A percentile compares a stretch with the other conserved stretches of the same genome.
phyloP scores from a whole-genome alignment of 2,329 filamentous ascomycete species.

The Uncinocarpus reesii region DNA sequence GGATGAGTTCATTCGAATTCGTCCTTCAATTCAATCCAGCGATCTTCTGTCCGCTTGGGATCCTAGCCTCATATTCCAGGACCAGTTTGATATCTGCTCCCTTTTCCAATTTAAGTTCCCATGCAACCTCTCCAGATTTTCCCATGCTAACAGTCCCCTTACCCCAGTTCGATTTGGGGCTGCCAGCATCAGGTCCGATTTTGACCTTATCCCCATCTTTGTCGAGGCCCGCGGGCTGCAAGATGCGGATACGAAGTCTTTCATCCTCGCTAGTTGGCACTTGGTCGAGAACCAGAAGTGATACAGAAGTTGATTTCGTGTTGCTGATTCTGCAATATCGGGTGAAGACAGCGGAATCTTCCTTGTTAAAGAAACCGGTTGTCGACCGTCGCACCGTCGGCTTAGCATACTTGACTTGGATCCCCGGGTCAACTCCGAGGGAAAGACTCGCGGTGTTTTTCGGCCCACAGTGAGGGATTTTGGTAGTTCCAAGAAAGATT shows the following conservation, averaged over 20 bases:
- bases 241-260: constrained; percentile 23
- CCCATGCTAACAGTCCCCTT: constrained; percentile 44
- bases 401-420: constrained; percentile 26
- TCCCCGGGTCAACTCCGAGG: constrained; percentile 26
- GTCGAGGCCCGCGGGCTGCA: constrained; percentile 23
- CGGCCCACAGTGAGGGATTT: constrained; percentile 22
- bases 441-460: constrained; percentile 25
- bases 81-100: constrained; percentile 48
- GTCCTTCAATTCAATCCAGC: constrained; percentile 10
- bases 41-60: constrained; percentile 35
- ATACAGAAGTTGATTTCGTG: constrained; percentile 23
- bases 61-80: constrained; percentile 52
- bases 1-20: neutral
- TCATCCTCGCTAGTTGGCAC: constrained; percentile 28
- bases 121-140: constrained; percentile 49
- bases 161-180: constrained; percentile 39
- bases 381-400: constrained; percentile 23
- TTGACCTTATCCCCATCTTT: constrained; percentile 21
- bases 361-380: constrained; percentile 25
- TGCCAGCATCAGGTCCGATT: constrained; percentile 13
- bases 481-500: constrained; percentile 24
- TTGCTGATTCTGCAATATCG: constrained; percentile 26
- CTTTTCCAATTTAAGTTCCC: constrained; percentile 49
- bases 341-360: constrained; percentile 25
- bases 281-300: constrained; percentile 26